Percentiles rank a stretch among this genome's conserved stretches.
phyloP scores from a whole-genome alignment of 768 basidiomycete species.

The Leccinum variicolor region DNA sequence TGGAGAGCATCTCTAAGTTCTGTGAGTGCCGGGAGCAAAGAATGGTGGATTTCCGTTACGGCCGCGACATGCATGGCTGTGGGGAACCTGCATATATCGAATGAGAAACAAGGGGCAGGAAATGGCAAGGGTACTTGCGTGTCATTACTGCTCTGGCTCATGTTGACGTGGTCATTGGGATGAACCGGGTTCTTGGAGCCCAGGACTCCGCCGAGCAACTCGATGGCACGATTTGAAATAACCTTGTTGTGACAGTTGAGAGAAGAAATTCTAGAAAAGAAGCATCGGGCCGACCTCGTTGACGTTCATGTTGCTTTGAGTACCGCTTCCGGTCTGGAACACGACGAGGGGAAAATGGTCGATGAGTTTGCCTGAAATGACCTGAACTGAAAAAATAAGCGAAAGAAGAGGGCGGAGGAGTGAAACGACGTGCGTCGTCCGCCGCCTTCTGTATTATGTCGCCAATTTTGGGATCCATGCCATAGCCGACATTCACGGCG shows the following conservation, averaged over 20 bases:
- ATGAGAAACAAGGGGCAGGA: background rate
- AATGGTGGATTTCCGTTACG: slow-evolving; percentile 78
- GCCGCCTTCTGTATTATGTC: slow-evolving; percentile 90
- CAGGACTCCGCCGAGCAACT: slow-evolving; percentile 90
- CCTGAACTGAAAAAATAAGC: slow-evolving; percentile 43
- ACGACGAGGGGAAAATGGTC: slow-evolving; percentile 98
- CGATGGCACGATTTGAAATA: slow-evolving; percentile 97
- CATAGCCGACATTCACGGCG: slow-evolving; percentile 84
- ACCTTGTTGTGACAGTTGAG: slow-evolving; percentile 47
- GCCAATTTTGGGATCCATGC: slow-evolving; percentile 83
- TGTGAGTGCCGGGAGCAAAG: slow-evolving; percentile 80
- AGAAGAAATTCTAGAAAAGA: background rate
- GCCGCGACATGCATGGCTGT: slow-evolving; percentile 99
- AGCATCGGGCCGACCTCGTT: slow-evolving; percentile 69
- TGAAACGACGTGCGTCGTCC: slow-evolving; percentile 67
- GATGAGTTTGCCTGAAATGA: slow-evolving; percentile 91
- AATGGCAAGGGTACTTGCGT: slow-evolving; percentile 54
- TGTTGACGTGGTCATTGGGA: slow-evolving; percentile 99
- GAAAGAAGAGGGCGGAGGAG: background rate
- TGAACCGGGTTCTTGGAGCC: slow-evolving; percentile 98
- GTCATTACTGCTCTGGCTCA: slow-evolving; percentile 98
- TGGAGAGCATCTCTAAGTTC: slow-evolving; percentile 83
- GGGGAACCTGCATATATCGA: slow-evolving; percentile 66
- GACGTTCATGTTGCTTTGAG: slow-evolving; percentile 99
- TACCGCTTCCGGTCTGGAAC: slow-evolving; percentile 98